A percentile compares a stretch with the other conserved stretches of the same genome.
phyloP scores from a whole-genome alignment of 441 rosid genomes.

The Euphorbia schlechtendalii region DNA sequence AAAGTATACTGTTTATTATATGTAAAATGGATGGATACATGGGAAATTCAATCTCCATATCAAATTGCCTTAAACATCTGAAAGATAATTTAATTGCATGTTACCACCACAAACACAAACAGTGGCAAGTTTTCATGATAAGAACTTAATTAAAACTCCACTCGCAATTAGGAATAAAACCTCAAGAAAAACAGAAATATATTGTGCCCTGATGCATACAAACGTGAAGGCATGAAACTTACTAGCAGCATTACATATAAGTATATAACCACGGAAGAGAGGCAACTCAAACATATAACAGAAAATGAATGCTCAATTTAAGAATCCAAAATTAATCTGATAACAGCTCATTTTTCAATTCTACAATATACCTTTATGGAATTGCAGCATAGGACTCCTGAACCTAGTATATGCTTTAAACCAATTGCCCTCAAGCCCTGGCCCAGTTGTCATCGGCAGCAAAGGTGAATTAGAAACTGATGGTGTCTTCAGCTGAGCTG shows the following conservation, averaged over 20 bases:
- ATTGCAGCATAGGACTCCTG: slow-evolving; percentile 80
- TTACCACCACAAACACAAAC: neutral
- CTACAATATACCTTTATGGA: slow-evolving; percentile 68
- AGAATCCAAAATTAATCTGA: neutral
- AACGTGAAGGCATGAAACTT: neutral
- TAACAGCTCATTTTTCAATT: too few species aligned
- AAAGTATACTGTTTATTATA: too few species aligned
- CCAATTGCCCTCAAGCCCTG: slow-evolving; percentile 59
- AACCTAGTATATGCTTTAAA: slow-evolving; percentile 57
- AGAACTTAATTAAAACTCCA: neutral
- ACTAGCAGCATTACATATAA: neutral
- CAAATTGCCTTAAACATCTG: neutral
- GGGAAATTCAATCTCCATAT: neutral
- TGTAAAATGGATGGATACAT: too few species aligned
- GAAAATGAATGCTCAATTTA: neutral
- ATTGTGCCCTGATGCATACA: neutral
- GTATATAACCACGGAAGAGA: neutral
- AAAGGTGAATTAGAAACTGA: slow-evolving; percentile 2
- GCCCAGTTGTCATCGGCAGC: slow-evolving; percentile 15
- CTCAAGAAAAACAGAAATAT: neutral
- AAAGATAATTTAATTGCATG: neutral
- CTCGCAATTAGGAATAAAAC: neutral
- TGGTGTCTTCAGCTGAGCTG: slow-evolving; percentile 19
- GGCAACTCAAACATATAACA: neutral
- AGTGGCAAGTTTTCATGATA: neutral